phyloP scores from a whole-genome alignment of 768 basidiomycete species.

The Suillus weaverae region DNA sequence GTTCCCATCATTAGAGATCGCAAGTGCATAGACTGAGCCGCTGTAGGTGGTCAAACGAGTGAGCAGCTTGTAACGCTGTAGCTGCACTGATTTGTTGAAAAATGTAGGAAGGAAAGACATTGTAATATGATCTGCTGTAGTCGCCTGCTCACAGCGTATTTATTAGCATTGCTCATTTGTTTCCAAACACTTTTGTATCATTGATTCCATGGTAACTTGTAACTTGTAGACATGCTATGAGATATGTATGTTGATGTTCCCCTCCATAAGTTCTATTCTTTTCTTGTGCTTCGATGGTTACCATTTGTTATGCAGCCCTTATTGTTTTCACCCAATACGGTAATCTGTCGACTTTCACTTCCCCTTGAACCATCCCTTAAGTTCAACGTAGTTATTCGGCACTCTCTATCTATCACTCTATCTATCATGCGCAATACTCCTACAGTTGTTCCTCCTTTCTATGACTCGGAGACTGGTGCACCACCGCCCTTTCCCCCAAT shows the following conservation, averaged over 20 bases:
- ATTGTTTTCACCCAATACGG: too few relatives aligned
- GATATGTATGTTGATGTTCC: too few relatives aligned
- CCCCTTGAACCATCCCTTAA: background rate
- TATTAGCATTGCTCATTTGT: background rate
- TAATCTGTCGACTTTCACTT: too few relatives aligned
- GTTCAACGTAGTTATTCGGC: background rate
- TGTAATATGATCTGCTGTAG: background rate
- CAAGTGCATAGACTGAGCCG: background rate
- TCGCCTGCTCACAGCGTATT: constrained; percentile 1
- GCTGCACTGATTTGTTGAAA: background rate
- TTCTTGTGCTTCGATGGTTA: too few relatives aligned
- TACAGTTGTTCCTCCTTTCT: constrained; percentile 5
- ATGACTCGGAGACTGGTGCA: background rate
- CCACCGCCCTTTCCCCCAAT: background rate
- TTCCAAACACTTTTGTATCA: background rate
- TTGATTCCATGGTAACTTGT: background rate
- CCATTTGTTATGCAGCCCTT: too few relatives aligned
- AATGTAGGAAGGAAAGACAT: background rate
- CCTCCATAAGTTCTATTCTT: too few relatives aligned
- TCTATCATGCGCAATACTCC: constrained; percentile 2
- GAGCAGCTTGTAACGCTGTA: background rate
- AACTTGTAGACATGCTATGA: too few relatives aligned
- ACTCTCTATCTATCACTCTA: too few relatives aligned
- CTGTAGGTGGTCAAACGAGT: constrained; percentile 2
- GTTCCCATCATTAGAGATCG: constrained; percentile 4